These are phyloP conservation scores for Talaromyces islandicus DNA, from an alignment of 2,329 filamentous ascomycete species.

Conservation along the genomic window DNA sequence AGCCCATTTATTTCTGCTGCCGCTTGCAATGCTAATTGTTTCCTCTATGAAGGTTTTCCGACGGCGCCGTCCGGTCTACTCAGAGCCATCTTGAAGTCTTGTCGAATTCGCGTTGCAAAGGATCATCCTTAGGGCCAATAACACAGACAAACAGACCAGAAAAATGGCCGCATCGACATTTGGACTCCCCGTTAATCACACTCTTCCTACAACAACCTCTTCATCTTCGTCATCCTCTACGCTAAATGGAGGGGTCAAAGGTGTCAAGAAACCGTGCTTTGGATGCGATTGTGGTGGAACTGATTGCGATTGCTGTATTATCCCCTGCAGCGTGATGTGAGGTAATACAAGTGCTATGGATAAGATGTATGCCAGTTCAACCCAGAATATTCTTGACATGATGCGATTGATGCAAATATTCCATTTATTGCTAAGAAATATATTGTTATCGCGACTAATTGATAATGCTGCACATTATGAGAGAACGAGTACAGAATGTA, in stretches of 20 bases:
- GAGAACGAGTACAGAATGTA: too few relatives aligned
- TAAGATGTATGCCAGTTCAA: neutral
- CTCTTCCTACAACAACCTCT: constrained; percentile 28
- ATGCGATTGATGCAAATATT: neutral
- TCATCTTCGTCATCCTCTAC: constrained; percentile 22
- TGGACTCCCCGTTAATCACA: constrained; percentile 21
- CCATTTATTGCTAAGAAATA: too few relatives aligned
- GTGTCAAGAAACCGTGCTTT: constrained; percentile 35
- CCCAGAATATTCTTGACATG: neutral
- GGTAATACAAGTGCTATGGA: neutral
- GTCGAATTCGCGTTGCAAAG: neutral
- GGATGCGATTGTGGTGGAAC: constrained; percentile 37
- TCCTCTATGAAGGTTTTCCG: neutral
- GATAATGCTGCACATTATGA: too few relatives aligned
- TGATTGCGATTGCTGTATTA: constrained; percentile 35
- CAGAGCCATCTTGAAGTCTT: neutral
- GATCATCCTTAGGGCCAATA: neutral
- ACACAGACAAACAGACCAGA: neutral
- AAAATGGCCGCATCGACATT: neutral
- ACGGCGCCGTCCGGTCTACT: neutral
- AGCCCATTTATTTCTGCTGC: neutral
- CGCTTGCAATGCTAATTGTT: neutral
- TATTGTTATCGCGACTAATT: too few relatives aligned
- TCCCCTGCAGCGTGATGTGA: constrained; percentile 34
- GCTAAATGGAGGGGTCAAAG: constrained; percentile 33